Conservation (phyloP, 345 rosid species). For the Citrus medica region DNA sequence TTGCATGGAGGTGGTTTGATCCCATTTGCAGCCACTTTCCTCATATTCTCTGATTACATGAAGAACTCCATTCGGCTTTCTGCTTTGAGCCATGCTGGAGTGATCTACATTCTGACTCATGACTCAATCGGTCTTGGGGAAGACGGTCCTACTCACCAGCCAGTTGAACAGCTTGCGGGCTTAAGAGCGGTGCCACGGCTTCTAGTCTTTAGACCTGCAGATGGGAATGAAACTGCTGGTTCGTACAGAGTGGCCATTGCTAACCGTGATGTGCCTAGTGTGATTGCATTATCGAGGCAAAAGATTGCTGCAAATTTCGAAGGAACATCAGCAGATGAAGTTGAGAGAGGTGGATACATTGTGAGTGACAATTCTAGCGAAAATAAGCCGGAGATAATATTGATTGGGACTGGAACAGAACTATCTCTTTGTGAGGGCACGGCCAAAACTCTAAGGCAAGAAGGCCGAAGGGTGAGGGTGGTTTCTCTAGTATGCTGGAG, state of each 20-base stretch:
- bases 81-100: slow-evolving; percentile 37
- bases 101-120: slow-evolving; percentile 34
- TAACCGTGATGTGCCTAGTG: slow-evolving; percentile 22
- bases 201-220: slow-evolving; percentile 35
- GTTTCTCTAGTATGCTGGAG: slow-evolving; percentile 38
- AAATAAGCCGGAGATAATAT: slow-evolving; percentile 23
- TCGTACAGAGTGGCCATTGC: slow-evolving; percentile 26
- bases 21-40: slow-evolving; percentile 36
- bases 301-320: slow-evolving; percentile 19
- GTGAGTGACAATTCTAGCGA: slow-evolving; percentile 26
- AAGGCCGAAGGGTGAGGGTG: slow-evolving; percentile 31
- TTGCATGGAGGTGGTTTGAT: slow-evolving; percentile 23
- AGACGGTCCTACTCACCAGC: slow-evolving; percentile 46
- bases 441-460: slow-evolving; percentile 23
- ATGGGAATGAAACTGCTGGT: slow-evolving; percentile 39
- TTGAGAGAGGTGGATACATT: slow-evolving; percentile 30
- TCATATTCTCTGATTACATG: slow-evolving; percentile 38
- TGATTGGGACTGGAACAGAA: slow-evolving; percentile 39
- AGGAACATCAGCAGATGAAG: slow-evolving; percentile 22
- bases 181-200: slow-evolving; percentile 30
- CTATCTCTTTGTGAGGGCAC: slow-evolving; percentile 21
- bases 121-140: slow-evolving; percentile 42
- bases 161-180: slow-evolving; percentile 36
- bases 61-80: slow-evolving; percentile 28
- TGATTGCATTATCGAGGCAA: slow-evolving; percentile 32